phyloP scores from a whole-genome alignment of 495 filamentous ascomycete species.

The Coniosporium apollinis region DNA sequence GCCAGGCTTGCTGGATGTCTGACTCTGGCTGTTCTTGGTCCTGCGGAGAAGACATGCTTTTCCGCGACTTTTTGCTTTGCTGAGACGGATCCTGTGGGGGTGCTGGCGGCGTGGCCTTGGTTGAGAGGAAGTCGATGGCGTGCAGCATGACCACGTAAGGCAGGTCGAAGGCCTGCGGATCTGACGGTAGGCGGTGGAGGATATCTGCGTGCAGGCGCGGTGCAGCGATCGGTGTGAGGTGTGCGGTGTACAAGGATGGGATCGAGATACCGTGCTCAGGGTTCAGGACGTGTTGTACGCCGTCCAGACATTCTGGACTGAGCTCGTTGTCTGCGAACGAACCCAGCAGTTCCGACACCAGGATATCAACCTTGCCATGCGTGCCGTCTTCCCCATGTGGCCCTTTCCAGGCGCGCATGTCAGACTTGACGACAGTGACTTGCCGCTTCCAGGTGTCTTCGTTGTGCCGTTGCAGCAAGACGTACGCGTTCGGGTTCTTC shows the following conservation, averaged over 20 bases:
- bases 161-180: slow-evolving; percentile 56
- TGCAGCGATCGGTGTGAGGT: slow-evolving; percentile 77
- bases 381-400: slow-evolving; percentile 25
- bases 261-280: slow-evolving; percentile 72
- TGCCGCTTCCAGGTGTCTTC: slow-evolving; percentile 52
- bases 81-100: slow-evolving; percentile 3
- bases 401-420: slow-evolving; percentile 94
- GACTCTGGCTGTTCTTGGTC: slow-evolving; percentile 28
- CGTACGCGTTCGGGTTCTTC: slow-evolving; percentile 96
- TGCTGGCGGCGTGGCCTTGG: slow-evolving; percentile 19
- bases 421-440: slow-evolving; percentile 79
- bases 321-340: slow-evolving; percentile 44
- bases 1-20: slow-evolving; percentile 51
- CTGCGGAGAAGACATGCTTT: neutral
- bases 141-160: slow-evolving; percentile 92
- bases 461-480: slow-evolving; percentile 78
- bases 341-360: slow-evolving; percentile 84
- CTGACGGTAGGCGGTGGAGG: slow-evolving; percentile 36
- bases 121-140: slow-evolving; percentile 66
- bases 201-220: slow-evolving; percentile 77
- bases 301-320: slow-evolving; percentile 61
- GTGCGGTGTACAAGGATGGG: slow-evolving; percentile 77
- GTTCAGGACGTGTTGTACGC: slow-evolving; percentile 70
- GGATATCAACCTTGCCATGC: slow-evolving; percentile 66
- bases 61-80: slow-evolving; percentile 1